Conservation (phyloP, 148 eudicot species). For the Cornus controversa region DNA sequence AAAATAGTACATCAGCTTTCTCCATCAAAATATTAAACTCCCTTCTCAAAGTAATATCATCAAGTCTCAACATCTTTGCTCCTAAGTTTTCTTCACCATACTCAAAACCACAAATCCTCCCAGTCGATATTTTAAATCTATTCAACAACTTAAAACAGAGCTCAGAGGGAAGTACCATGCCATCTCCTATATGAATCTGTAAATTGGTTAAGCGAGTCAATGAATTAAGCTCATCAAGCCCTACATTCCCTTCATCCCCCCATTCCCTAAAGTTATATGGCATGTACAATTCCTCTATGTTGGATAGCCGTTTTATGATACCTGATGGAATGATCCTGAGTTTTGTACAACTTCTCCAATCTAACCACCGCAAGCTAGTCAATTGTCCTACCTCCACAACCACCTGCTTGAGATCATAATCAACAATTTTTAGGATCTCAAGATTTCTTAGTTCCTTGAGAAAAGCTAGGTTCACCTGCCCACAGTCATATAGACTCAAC, state of each 20-base stretch:
- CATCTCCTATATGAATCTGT: not conserved
- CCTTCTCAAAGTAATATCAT: not conserved
- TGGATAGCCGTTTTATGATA: not conserved
- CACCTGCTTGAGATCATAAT: not conserved
- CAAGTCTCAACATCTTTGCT: not conserved
- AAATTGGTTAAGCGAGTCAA: not conserved
- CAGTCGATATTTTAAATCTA: not conserved
- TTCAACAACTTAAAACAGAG: not conserved
- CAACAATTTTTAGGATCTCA: not conserved
- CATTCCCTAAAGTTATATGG: not conserved
- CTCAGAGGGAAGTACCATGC: not conserved
- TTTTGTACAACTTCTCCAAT: not conserved
- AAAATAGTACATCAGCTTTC: not conserved
- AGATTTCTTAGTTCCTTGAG: not conserved
- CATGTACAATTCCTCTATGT: slow-evolving; percentile 5
- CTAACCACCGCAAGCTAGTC: slow-evolving; percentile 7
- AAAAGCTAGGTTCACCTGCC: not conserved
- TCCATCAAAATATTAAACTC: not conserved
- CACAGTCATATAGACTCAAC: not conserved
- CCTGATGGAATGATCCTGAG: slow-evolving; percentile 1
- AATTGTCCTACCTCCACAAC: not conserved
- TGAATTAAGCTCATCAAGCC: not conserved
- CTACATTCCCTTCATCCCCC: not conserved
- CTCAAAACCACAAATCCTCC: not conserved
- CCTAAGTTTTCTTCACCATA: not conserved